These are phyloP conservation scores for Sphaerulina populicola DNA, from an alignment of 2,329 filamentous ascomycete species.

Conservation along the genomic window DNA sequence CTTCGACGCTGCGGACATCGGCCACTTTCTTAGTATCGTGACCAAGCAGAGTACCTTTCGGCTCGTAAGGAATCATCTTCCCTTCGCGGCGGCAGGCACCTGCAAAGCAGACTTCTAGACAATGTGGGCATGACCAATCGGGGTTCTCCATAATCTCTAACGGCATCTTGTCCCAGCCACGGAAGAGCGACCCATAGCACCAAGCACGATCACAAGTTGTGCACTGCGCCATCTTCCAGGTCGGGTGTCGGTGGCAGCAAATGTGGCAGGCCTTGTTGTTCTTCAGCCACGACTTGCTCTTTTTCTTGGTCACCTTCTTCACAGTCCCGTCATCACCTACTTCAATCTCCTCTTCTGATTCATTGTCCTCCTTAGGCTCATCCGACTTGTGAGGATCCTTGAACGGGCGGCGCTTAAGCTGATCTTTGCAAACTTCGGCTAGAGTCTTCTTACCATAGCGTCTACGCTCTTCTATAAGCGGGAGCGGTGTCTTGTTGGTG, in stretches of 20 bases:
- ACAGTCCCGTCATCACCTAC: conserved; percentile 56
- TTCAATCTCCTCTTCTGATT: conserved; percentile 47
- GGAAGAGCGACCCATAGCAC: conserved; percentile 87
- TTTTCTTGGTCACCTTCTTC: conserved; percentile 57
- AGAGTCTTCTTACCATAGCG: conserved; percentile 66
- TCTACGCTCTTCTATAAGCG: conserved; percentile 61
- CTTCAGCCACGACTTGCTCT: conserved; percentile 43
- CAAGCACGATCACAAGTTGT: conserved; percentile 67
- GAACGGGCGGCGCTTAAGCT: conserved; percentile 70
- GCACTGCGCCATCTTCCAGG: conserved; percentile 79
- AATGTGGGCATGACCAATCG: conserved; percentile 83
- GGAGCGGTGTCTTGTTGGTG: conserved; percentile 57
- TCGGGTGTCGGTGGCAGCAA: conserved; percentile 69
- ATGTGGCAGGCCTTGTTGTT: conserved; percentile 64
- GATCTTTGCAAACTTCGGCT: conserved; percentile 89
- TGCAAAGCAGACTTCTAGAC: conserved; percentile 78
- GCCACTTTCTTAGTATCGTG: conserved; percentile 87
- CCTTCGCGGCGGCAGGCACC: conserved; percentile 62
- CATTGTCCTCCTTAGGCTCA: conserved; percentile 36
- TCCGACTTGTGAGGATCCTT: conserved; percentile 64
- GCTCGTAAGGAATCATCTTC: conserved; percentile 70
- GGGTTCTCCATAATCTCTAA: conserved; percentile 70
- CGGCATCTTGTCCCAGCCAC: conserved; percentile 85
- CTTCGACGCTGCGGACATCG: conserved; percentile 83
- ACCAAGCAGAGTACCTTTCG: conserved; percentile 77